These are phyloP conservation scores for Oryza punctata DNA, from an alignment of 176 grass and related monocot species.

Conservation along the genomic window DNA sequence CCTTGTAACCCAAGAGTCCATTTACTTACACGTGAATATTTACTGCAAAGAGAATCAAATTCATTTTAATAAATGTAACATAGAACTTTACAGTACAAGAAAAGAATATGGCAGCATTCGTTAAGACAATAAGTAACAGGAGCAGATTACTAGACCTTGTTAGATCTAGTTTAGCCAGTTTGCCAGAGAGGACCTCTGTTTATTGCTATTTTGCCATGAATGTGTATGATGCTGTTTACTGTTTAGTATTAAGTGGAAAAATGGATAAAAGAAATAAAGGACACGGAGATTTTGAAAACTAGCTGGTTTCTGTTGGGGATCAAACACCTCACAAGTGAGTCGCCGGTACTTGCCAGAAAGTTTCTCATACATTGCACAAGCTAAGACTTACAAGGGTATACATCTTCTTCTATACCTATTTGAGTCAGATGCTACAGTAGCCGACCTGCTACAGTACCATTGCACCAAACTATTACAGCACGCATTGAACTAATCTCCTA, in stretches of 20 bases:
- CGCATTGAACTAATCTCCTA: no score
- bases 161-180: constrained; percentile 1
- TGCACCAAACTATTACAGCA: no score
- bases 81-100: background rate
- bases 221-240: constrained; percentile 5
- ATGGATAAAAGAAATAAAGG: background rate
- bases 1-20: constrained; percentile 86
- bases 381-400: no score
- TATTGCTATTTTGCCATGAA: constrained; percentile 5
- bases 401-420: no score
- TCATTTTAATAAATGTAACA: constrained; percentile 31
- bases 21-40: constrained; percentile 90
- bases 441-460: no score
- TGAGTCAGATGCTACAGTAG: no score
- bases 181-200: constrained; percentile 1
- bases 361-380: no score
- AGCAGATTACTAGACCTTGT: background rate
- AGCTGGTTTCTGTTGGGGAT: background rate
- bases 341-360: no score
- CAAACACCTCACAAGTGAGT: no score
- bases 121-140: background rate
- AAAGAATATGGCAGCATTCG: constrained; percentile 6
- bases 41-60: constrained; percentile 56
- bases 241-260: constrained; percentile 8
- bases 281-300: background rate